Evolutionary conservation across 495 filamentous ascomycete genomes (phyloP).

Genomic region (Penicillium odoratum): DNA sequence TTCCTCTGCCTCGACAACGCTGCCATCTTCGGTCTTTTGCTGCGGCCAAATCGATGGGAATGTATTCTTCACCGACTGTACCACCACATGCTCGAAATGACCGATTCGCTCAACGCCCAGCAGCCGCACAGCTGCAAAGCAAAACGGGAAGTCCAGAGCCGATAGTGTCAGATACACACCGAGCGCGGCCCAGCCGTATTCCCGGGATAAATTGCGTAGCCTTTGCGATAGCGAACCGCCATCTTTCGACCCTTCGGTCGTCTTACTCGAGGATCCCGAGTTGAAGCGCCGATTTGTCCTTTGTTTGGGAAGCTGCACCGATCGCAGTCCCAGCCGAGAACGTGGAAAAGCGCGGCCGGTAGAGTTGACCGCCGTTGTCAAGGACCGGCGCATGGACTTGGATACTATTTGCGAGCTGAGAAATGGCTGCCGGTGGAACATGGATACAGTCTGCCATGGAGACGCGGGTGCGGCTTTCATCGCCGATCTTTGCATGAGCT

Average conservation of each 20-base stretch:
- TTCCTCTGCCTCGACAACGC: constrained; percentile 33
- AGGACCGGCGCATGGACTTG: constrained; percentile 6
- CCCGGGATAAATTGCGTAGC: constrained; percentile 78
- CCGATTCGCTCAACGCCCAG: constrained; percentile 86
- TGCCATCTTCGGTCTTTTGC: constrained; percentile 9
- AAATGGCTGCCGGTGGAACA: constrained; percentile 2
- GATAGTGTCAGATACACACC: constrained; percentile 84
- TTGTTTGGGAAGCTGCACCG: constrained; percentile 8
- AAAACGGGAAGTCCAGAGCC: constrained; percentile 91
- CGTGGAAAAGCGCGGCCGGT: constrained; percentile 1
- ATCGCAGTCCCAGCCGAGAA: background rate
- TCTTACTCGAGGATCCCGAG: constrained; percentile 21
- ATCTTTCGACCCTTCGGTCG: constrained; percentile 27
- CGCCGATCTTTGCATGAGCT: constrained; percentile 15
- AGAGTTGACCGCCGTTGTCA: background rate
- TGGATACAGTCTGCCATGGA: background rate
- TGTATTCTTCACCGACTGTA: constrained; percentile 37
- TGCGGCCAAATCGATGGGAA: constrained; percentile 31
- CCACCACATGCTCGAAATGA: constrained; percentile 50
- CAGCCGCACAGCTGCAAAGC: constrained; percentile 79
- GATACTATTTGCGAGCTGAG: background rate
- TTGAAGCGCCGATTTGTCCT: constrained; percentile 27
- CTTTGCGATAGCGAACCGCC: constrained; percentile 62
- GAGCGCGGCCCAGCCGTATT: constrained; percentile 94
- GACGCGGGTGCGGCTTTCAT: constrained; percentile 1